Conservation (phyloP, 2,329 filamentous ascomycete genomes). For the Rhynchosporium agropyri region DNA sequence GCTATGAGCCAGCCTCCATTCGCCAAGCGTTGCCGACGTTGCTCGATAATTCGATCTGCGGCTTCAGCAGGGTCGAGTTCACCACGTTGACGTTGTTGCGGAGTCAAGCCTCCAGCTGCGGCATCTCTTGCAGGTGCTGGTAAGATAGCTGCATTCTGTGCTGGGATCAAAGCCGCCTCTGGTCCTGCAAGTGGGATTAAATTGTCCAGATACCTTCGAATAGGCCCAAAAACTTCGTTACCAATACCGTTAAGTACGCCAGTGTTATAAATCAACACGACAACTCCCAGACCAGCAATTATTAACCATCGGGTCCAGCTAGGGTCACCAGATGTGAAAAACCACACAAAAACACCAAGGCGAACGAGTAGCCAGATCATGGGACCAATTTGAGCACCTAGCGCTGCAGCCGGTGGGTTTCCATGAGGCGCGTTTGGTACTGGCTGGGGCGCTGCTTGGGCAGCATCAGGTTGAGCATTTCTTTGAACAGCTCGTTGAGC, state of each 20-base stretch:
- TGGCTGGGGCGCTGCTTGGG: conserved; percentile 20
- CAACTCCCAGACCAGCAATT: conserved; percentile 55
- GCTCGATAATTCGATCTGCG: conserved; percentile 57
- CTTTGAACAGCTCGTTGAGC: conserved; percentile 27
- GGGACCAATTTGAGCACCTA: conserved; percentile 51
- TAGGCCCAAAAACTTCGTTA: conserved; percentile 57
- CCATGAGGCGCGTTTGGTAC: conserved; percentile 31
- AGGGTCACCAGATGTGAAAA: conserved; percentile 60
- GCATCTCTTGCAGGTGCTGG: conserved; percentile 29
- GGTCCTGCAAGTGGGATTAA: conserved; percentile 57
- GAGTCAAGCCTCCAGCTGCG: background rate
- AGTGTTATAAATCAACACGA: conserved; percentile 62
- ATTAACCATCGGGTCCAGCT: conserved; percentile 63
- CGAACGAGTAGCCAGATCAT: conserved; percentile 64
- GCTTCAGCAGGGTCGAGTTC: conserved; percentile 52
- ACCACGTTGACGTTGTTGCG: conserved; percentile 26
- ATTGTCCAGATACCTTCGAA: conserved; percentile 61
- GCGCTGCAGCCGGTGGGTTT: conserved; percentile 38
- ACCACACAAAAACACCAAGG: conserved; percentile 63
- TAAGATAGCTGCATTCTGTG: conserved; percentile 42
- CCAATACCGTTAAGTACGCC: conserved; percentile 59
- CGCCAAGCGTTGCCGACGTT: conserved; percentile 45
- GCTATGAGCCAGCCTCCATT: conserved; percentile 54
- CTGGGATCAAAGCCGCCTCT: conserved; percentile 39
- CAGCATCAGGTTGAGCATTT: conserved; percentile 18